A percentile compares a stretch with the other conserved stretches of the same genome.
Conservation (phyloP, 2,329 filamentous ascomycete genomes). For the Fusarium gaditjirri region DNA sequence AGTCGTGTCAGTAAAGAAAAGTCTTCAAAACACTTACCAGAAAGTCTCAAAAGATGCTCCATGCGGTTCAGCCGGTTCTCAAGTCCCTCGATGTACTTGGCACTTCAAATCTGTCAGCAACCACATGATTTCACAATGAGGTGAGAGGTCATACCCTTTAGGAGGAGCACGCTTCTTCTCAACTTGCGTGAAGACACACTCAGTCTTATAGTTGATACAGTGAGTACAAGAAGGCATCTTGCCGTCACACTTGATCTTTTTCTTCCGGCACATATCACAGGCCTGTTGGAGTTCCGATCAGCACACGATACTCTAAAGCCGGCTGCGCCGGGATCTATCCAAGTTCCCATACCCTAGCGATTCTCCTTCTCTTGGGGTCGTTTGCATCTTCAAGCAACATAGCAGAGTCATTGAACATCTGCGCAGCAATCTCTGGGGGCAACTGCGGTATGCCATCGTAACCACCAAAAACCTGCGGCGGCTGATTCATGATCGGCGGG, state of each 20-base stretch:
- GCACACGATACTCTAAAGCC: slow-evolving; percentile 8
- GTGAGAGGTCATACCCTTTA: slow-evolving; percentile 76
- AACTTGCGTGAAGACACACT: slow-evolving; percentile 96
- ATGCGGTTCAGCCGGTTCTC: slow-evolving; percentile 96
- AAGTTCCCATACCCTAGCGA: slow-evolving; percentile 75
- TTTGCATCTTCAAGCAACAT: slow-evolving; percentile 72
- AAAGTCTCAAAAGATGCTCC: slow-evolving; percentile 89
- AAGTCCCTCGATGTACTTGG: slow-evolving; percentile 97
- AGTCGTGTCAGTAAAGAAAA: neutral
- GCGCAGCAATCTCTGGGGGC: slow-evolving; percentile 66
- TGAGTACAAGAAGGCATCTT: slow-evolving; percentile 95
- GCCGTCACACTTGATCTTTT: slow-evolving; percentile 98
- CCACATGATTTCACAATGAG: neutral
- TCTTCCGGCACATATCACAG: slow-evolving; percentile 96
- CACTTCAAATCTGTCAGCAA: slow-evolving; percentile 61
- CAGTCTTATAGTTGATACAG: slow-evolving; percentile 97
- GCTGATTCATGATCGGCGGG: slow-evolving; percentile 71
- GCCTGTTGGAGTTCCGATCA: slow-evolving; percentile 64
- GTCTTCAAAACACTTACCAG: slow-evolving; percentile 60
- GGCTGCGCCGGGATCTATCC: neutral
- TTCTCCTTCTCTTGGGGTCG: slow-evolving; percentile 88
- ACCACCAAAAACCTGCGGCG: slow-evolving; percentile 75
- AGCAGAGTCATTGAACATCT: slow-evolving; percentile 68
- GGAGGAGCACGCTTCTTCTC: slow-evolving; percentile 98
- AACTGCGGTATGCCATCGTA: slow-evolving; percentile 71